These are phyloP conservation scores for Lanzia echinophila DNA, from an alignment of 2,329 filamentous ascomycete genomes.

Conservation along the genomic window DNA sequence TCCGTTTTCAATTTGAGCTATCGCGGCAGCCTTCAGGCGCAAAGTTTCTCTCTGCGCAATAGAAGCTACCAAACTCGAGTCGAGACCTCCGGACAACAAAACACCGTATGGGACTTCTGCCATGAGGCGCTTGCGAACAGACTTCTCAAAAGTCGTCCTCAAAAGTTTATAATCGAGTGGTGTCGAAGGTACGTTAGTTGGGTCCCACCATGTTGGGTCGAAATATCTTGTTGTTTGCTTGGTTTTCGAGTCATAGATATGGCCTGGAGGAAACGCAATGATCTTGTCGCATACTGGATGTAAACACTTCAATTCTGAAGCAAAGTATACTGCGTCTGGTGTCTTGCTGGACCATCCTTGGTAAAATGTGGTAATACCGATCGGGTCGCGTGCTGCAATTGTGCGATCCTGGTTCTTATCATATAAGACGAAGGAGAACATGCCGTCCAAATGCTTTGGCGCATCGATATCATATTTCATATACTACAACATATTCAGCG, in stretches of 20 bases:
- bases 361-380: slow-evolving; percentile 96
- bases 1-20: slow-evolving; percentile 38
- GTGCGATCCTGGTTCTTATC: slow-evolving; percentile 91
- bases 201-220: slow-evolving; percentile 88
- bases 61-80: slow-evolving; percentile 89
- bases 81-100: slow-evolving; percentile 85
- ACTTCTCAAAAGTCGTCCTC: slow-evolving; percentile 75
- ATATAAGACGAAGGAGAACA: slow-evolving; percentile 99
- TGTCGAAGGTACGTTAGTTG: slow-evolving; percentile 65
- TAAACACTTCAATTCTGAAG: slow-evolving; percentile 91
- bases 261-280: slow-evolving; percentile 86
- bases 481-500: slow-evolving; percentile 52
- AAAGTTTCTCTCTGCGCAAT: slow-evolving; percentile 92
- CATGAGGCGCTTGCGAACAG: slow-evolving; percentile 96
- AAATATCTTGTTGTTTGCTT: slow-evolving; percentile 82
- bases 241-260: slow-evolving; percentile 92
- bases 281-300: slow-evolving; percentile 94
- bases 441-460: slow-evolving; percentile 90
- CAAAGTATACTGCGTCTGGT: slow-evolving; percentile 85
- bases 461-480: slow-evolving; percentile 87
- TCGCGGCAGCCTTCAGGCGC: slow-evolving; percentile 61
- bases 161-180: slow-evolving; percentile 80
- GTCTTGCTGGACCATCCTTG: slow-evolving; percentile 83
- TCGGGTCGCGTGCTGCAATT: slow-evolving; percentile 90
- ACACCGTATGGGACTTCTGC: slow-evolving; percentile 98